Evolutionary conservation across 768 basidiomycete genomes (phyloP), one percentile per base, ranked within the genome.

Genomic region (Calocybe cyanea): DNA sequence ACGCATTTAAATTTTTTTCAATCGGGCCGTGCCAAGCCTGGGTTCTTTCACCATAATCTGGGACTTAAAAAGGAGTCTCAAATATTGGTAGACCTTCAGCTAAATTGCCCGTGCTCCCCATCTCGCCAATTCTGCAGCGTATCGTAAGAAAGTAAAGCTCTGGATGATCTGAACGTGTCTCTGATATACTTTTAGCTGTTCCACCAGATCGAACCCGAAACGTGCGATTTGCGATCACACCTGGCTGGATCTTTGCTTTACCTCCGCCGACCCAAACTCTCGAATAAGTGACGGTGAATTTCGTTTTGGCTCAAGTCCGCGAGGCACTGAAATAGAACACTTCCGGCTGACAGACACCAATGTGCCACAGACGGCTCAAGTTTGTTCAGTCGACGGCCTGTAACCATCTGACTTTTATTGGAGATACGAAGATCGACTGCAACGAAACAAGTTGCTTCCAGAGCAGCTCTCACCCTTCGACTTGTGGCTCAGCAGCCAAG

Each of bases 281-380:
- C 25, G 34, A 21, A 39, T 35, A 10, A 18, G 19, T 35, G 52
- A 50, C 61, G 60, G 65, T 65, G 61, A 62, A 38, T 41, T 43
- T 52, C 42, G 46, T 44, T 48, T 33, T 44, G 37, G 38, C 33
- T 18, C 45, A 57, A 60, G 51, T 60, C 55, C 60, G 58, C 50
- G 58, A 62, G 33, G 20, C 43, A 54, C 46, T 52, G 41, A 59
- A 53, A 51, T 48, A 56, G 53, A 55, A 21, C 11, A 28, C 36
- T 46, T 32, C 25, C 43, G 42, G 49, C 38, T 35, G 44, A 28
- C 31, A 54, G 47, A 24, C 56, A 51, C 30, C 59, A 54, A 87
- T 87, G 85, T 87, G 85, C 68, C 77, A 80, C 62, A 75, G 81
- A 52, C 69, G 66, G 41, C 75, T 86, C 56, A 69, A 64, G 53